Evolutionary conservation across 148 eudicot genomes (phyloP), one percentile per base, ranked within the genome.

Genomic region (Hydrangea macrophylla): DNA sequence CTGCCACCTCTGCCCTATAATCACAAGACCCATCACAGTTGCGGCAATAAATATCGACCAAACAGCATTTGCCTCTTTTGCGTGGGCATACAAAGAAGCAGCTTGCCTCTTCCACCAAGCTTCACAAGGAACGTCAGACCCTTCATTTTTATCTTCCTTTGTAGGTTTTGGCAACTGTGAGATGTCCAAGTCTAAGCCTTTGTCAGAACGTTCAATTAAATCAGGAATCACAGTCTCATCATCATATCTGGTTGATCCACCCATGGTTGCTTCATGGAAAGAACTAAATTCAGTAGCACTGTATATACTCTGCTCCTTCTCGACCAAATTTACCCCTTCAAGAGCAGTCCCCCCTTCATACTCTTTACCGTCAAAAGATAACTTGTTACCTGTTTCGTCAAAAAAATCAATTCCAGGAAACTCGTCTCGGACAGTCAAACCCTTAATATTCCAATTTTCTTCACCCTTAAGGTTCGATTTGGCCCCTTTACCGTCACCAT

Each of bases 1-100:
- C 75, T 89, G 92, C 92, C 92, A 89, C 53, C 62, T 77, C 68
- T 84, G 90, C 60, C 98, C 98, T 48, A 92, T 69, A 44, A 92
- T 79, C 20, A 89, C 96, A 67, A 92, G 85, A 55, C 98, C 98
- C 96, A 92, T 85, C 11, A 92, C 96, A 80, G 98, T 93, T 7
- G 98, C 93, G 60, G 93, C 89, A 71, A 90, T 72, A 64, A 89
- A 84, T 32, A 92, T 45, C 27, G 98, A 89, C 98, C 98, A 89
- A 69, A 92, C 68, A 1, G 93, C 65, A 72, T 78, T 92, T 53
- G 96, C 80, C 59, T 92, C 96, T 77, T 87, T 92, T 63, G 89
- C 98, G 39, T 85, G 96, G 63, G 85, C 70, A 78, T 83, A 82
- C 44, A 92, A 31, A 58, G 86, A 80, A 69, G 77, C 78, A 61